Base-by-base conservation (phyloP, 768 basidiomycete species). In the Boletus rubropictus region DNA sequence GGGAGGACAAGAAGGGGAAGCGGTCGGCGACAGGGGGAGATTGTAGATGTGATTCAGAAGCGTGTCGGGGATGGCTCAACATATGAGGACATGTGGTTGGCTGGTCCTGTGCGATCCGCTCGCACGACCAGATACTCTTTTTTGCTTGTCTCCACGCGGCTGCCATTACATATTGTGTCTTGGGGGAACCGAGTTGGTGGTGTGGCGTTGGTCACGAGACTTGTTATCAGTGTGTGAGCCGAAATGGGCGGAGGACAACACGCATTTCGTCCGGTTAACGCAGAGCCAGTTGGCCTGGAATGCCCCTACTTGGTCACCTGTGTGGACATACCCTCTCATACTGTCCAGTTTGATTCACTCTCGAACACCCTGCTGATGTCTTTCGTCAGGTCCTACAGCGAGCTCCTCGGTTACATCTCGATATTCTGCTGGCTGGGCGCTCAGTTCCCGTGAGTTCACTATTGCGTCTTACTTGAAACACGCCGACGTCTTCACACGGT, bases 391-490 rank as follows among this genome's bases (percentile, higher is more conserved):
- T 52, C 57, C 4, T 48, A 81, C 56, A 88, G 86, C 69, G 80
- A 85, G 48, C 44, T 81, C 35, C 61, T 88, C 34, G 89, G 89
- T 9, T 83, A 83, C 54, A 58, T 71, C 3, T 90, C 86, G 20
- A 86, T 92, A 53, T 70, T 60, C 20, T 87, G 79, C 65, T 93
- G 91, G 91, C 67, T 94, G 3, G 79, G 86, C 10, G 91, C 91
- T 3, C 91, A 93, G 63, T 82, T 90, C 58, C 91, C 91, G 86
- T 91, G 65, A 73, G 87, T 79, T 15, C 1, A 24, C 44, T 39
- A 48, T 34, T 45, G 48, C 51, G 18, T 43, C 51, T 39, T 40
- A 39, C n/a, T 17, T 34, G 33, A 40, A 10, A 14, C 4, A 1
- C 12, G 11, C 39, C 55, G 49, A 54, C 34, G 9, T 24, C 15